phyloP scores from a whole-genome alignment of 2,329 filamentous ascomycete species.

The Ophiocordyceps robertsii region DNA sequence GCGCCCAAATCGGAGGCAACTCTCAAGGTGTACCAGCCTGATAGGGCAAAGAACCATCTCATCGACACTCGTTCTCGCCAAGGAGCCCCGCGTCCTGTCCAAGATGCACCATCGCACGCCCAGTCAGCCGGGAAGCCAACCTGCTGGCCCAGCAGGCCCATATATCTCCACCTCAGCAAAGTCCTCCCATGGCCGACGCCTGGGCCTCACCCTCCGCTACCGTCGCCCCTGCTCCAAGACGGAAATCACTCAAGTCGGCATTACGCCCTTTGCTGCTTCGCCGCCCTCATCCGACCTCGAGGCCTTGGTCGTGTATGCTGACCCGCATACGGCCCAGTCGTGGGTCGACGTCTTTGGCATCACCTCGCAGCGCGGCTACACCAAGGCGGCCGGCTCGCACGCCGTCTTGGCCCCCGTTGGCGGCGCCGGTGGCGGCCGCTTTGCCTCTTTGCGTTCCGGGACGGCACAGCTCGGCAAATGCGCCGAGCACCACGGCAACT shows the following conservation, averaged over 20 bases:
- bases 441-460: slow-evolving; percentile 19
- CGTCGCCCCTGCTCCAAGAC: slow-evolving; percentile 13
- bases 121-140: too few species aligned
- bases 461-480: slow-evolving; percentile 14
- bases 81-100: too few species aligned
- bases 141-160: too few species aligned
- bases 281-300: slow-evolving; percentile 6
- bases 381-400: slow-evolving; percentile 16
- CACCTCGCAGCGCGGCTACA: slow-evolving; percentile 11
- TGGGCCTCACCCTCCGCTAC: slow-evolving; percentile 10
- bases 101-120: too few species aligned
- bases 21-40: too few species aligned
- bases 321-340: slow-evolving; percentile 14
- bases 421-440: slow-evolving; percentile 2
- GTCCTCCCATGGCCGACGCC: slow-evolving; percentile 2
- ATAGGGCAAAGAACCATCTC: too few species aligned
- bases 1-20: too few species aligned
- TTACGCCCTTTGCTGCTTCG: slow-evolving; percentile 7
- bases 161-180: too few species aligned
- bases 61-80: too few species aligned
- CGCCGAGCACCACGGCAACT: slow-evolving; percentile 17
- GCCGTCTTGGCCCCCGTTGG: slow-evolving; percentile 14
- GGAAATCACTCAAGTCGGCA: slow-evolving; percentile 18
- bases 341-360: slow-evolving; percentile 23
- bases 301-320: slow-evolving; percentile 17